Evolutionary conservation across 1,139 yeast species (phyloP), one percentile per base, ranked within the genome.

Genomic region (Debaryomycetaceae sp.): DNA sequence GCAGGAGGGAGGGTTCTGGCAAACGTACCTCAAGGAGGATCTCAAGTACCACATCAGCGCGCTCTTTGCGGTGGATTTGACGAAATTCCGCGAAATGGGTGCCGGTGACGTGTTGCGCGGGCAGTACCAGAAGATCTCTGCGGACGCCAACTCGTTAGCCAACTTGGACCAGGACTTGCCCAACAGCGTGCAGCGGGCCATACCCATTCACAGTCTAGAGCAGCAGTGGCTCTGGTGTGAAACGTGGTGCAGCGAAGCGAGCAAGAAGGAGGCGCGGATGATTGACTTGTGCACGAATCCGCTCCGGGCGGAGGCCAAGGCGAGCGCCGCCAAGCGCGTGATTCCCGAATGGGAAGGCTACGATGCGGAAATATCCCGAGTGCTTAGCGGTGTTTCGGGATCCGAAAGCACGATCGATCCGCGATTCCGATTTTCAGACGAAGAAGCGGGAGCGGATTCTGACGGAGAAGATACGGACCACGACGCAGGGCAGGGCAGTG

Each of bases 181-280:
- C 10, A 90, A 90, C 49, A 83, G 83, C 46, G 44, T 87, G 41
- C 98, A 90, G 51, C 46, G 63, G 21, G 53, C 54, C 25, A 51
- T 85, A 14, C 80, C 78, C 26, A 85, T 85, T 16, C 68, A 61
- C 44, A 77, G 92, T 15, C 58, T 83, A 25, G 82, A 86, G 2
- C 80, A 78, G 42, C 85, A 80, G 27, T 85, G 93, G 92, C 57
- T 82, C 23, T 85, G 95, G 95, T 83, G 94, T 53, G 95, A 83
- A 45, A 82, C 95, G 0, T 85, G 95, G 95, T 82, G 95, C 47
- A 62, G 75, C n/a, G 81, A 73, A 39, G 77, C 68, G 28, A 58
- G 70, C 18, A 53, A 78, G 33, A 45, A 46, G 28, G 55, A 55
- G 0, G 95, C 95, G 1, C 79, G 75, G 46, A 79, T 87, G 15